Base-by-base conservation (phyloP, 371 early-diverging fungal species). In the Entomophthora muscae region DNA sequence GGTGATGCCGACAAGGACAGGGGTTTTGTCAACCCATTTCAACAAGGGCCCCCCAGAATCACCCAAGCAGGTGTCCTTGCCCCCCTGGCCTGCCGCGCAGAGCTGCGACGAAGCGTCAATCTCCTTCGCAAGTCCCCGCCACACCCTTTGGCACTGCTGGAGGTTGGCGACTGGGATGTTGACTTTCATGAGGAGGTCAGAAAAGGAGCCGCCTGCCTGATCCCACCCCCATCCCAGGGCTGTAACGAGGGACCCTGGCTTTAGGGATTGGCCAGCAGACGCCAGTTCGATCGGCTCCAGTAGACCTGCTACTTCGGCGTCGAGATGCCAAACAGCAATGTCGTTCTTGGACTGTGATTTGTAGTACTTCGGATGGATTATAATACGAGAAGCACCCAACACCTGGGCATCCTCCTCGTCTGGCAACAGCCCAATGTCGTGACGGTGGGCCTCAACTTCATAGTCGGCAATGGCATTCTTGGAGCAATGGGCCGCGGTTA, bases 401-500 rank as follows among this genome's bases (percentile, higher is more conserved):
- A 22, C 52, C 21, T 27, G 13, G 1, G 54, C 63, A 30, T 53
- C 1, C 24, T 63, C 63, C 12, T 63, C 30, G 13, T 3, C 2
- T 1, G 5, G 32, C 27, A 55, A 17, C 23, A 26, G 21, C 21
- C 17, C 7, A 17, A 52, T 10, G 32, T 63, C 31, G 30, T 63
- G 63, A 32, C 63, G 63, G 32, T 63, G 63, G 13, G 28, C 21
- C 3, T 23, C 10, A 13, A 63, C 54, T 2, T 26, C 52, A 1
- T 28, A 52, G 29, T 27, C 27, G 22, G 52, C 22, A 2, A 31
- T 22, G n/a, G 54, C n/a, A 27, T 12, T 31, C 7, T 22, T 5
- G 3, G 22, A 13, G 22, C 63, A 63, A 55, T 63, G 63, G 31
- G 29, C 63, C n/a, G 63, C 63, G 1, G 63, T 63, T 1, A 53